Percentiles rank a stretch among this genome's conserved stretches.
phyloP scores from a whole-genome alignment of 2,329 filamentous ascomycete genomes.

The Botrytis hyacinthi region DNA sequence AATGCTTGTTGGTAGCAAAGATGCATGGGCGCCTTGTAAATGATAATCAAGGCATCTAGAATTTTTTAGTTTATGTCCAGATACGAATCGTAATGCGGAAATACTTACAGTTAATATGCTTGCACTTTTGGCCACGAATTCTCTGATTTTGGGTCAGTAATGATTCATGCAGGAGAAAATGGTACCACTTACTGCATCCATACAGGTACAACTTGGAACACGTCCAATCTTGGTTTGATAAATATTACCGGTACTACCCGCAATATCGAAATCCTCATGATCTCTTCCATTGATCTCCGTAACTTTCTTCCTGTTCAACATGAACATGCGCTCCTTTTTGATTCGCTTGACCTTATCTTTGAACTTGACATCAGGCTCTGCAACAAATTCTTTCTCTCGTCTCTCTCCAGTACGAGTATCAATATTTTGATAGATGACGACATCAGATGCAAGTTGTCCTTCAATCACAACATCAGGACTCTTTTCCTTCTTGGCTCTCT shows the following conservation, averaged over 20 bases:
- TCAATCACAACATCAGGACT: constrained; percentile 22
- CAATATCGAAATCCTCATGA: constrained; percentile 26
- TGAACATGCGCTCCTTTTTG: constrained; percentile 29
- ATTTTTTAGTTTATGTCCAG: neutral
- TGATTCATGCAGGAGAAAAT: neutral
- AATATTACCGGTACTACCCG: constrained; percentile 29
- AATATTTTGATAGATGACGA: constrained; percentile 12
- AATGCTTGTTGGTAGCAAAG: constrained; percentile 28
- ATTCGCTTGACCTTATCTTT: constrained; percentile 27
- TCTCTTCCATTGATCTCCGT: constrained; percentile 19
- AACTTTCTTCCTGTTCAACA: constrained; percentile 25
- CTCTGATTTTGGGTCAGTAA: constrained; percentile 20
- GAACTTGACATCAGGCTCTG: constrained; percentile 24
- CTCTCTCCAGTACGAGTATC: constrained; percentile 21
- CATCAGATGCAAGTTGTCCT: constrained; percentile 22
- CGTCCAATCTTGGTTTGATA: constrained; percentile 25
- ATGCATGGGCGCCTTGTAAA: constrained; percentile 27
- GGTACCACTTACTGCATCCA: constrained; percentile 28
- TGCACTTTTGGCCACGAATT: constrained; percentile 28
- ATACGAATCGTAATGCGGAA: neutral
- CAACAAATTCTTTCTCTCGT: constrained; percentile 24
- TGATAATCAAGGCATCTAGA: constrained; percentile 28
- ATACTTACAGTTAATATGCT: constrained; percentile 29
- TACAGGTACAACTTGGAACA: constrained; percentile 25
- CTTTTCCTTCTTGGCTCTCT: constrained; percentile 17